Evolutionary conservation across 1,284 basidiomycete species (phyloP).

Genomic region (Hymenochaete sp.): DNA sequence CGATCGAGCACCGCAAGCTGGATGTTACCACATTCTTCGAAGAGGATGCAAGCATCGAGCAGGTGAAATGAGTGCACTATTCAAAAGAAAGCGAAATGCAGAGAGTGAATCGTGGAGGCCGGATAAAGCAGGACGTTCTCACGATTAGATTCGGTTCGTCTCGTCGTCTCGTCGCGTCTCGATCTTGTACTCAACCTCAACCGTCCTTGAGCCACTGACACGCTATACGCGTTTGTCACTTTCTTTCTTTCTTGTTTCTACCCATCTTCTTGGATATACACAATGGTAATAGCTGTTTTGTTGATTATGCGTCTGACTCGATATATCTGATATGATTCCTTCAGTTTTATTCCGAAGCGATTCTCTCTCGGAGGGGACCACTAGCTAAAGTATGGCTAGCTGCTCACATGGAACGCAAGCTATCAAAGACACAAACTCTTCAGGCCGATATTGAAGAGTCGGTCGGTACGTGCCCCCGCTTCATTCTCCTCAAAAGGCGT

Average conservation of each 20-base stretch:
- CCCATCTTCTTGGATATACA: constrained; percentile 7
- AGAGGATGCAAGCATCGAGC: too few relatives aligned
- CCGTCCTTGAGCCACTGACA: not conserved
- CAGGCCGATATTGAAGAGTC: constrained; percentile 92
- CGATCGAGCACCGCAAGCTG: too few relatives aligned
- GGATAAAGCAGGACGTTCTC: not conserved
- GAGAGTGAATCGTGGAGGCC: not conserved
- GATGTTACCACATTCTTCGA: too few relatives aligned
- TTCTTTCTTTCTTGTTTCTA: constrained; percentile 8
- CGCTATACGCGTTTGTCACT: not conserved
- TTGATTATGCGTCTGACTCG: not conserved
- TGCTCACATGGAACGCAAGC: constrained; percentile 96
- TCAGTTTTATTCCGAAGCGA: constrained; percentile 88
- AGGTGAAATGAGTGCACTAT: too few relatives aligned
- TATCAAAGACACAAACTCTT: constrained; percentile 90
- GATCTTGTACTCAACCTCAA: constrained; percentile 5
- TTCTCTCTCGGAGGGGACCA: constrained; percentile 88
- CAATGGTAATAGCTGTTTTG: constrained; percentile 11
- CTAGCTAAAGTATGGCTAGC: constrained; percentile 97
- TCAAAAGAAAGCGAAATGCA: too few relatives aligned
- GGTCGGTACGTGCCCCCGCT: constrained; percentile 63
- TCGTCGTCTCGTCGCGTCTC: constrained; percentile 16
- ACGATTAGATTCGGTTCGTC: not conserved
- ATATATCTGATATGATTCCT: not conserved
- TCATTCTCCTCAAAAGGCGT: not conserved